A percentile compares a stretch with the other conserved stretches of the same genome.
These are phyloP conservation scores for Darksidea phi DNA, from an alignment of 495 filamentous ascomycete genomes.

Conservation along the genomic window DNA sequence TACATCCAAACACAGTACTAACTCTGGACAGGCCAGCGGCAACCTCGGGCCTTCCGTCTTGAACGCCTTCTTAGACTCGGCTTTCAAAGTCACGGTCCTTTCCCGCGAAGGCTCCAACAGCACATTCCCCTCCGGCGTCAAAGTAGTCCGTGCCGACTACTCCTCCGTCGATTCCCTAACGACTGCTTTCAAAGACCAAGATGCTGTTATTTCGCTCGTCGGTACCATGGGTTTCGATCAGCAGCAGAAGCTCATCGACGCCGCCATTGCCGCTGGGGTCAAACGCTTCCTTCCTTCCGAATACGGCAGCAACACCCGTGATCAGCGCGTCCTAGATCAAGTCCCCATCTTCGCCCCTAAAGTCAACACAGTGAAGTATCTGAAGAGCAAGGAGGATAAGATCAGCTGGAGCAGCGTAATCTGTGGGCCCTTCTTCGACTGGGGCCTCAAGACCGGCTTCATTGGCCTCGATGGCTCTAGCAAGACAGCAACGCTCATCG, in stretches of 20 bases:
- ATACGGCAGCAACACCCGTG: slow-evolving; percentile 44
- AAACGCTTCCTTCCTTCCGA: slow-evolving; percentile 46
- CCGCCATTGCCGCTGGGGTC: slow-evolving; percentile 43
- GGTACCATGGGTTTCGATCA: slow-evolving; percentile 32
- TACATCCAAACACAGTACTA: background rate
- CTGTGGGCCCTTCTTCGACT: slow-evolving; percentile 54
- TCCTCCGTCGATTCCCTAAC: slow-evolving; percentile 56
- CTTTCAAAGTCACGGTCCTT: slow-evolving; percentile 61
- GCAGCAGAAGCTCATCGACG: slow-evolving; percentile 43
- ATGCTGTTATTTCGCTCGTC: slow-evolving; percentile 49
- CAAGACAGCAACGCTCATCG: slow-evolving; percentile 50
- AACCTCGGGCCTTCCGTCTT: slow-evolving; percentile 47
- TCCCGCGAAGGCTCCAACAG: slow-evolving; percentile 45
- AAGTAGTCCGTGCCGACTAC: slow-evolving; percentile 59
- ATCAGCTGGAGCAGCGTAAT: slow-evolving; percentile 54
- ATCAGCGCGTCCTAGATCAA: slow-evolving; percentile 42
- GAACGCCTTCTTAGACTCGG: slow-evolving; percentile 39
- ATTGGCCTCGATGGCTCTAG: slow-evolving; percentile 48
- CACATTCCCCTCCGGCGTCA: slow-evolving; percentile 45
- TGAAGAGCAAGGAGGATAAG: slow-evolving; percentile 46
- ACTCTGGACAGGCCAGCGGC: slow-evolving; percentile 42
- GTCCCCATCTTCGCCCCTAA: slow-evolving; percentile 51
- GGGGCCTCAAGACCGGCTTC: slow-evolving; percentile 46
- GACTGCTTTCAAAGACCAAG: slow-evolving; percentile 48
- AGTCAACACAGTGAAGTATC: slow-evolving; percentile 48